phyloP scores from a whole-genome alignment of 768 basidiomycete genomes.

The Tulasnella sp. region DNA sequence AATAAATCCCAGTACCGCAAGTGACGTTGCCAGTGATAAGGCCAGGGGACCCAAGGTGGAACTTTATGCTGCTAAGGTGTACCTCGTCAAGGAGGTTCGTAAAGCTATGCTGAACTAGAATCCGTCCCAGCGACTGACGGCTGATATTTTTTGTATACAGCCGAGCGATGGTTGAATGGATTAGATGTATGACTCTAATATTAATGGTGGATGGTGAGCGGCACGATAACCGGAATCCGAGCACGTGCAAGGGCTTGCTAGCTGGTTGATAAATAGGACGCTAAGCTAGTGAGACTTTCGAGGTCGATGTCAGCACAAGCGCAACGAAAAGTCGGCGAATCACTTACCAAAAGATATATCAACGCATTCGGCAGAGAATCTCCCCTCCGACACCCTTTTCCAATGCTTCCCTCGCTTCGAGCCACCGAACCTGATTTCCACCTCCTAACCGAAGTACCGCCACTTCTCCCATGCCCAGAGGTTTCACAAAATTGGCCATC shows the following conservation, averaged over 20 bases:
- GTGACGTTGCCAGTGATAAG: no score
- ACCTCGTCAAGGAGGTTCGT: no score
- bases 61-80: no score
- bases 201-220: not conserved
- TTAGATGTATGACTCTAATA: not conserved
- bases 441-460: slow-evolving; percentile 67
- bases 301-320: not conserved
- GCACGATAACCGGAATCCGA: not conserved
- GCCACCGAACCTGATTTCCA: slow-evolving; percentile 55
- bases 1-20: no score
- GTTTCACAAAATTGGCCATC: slow-evolving; percentile 66
- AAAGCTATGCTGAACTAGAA: no score
- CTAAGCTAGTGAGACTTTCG: not conserved
- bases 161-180: no score
- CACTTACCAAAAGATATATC: slow-evolving; percentile 16
- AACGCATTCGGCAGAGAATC: slow-evolving; percentile 70
- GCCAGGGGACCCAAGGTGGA: no score
- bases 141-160: no score
- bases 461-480: slow-evolving; percentile 87
- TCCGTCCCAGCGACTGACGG: no score
- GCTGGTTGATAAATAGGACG: not conserved
- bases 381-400: slow-evolving; percentile 69
- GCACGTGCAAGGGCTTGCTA: not conserved
- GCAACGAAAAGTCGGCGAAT: not conserved
- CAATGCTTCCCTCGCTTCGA: slow-evolving; percentile 90